Evolutionary conservation across 805 yeast genomes (phyloP).

Genomic region (Gaillardinia entomophila): DNA sequence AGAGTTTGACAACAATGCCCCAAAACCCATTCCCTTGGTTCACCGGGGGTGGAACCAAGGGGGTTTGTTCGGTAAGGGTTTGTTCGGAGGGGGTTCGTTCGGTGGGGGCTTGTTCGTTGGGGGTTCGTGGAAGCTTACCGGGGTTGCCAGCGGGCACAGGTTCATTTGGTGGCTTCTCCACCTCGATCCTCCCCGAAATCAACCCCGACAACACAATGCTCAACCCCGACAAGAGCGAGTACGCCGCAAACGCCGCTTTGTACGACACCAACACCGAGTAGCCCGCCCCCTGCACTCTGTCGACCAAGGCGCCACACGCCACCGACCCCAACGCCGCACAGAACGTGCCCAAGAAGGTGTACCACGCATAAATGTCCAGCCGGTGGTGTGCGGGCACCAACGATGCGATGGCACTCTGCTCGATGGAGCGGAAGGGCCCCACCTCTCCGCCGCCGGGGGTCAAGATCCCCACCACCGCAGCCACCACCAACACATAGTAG

Average conservation of each 20-base stretch:
- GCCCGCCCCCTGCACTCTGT: slow-evolving; percentile 7
- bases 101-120: slow-evolving; percentile 2
- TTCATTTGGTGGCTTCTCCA: slow-evolving; percentile 2
- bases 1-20: slow-evolving; percentile 24
- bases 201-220: slow-evolving; percentile 11
- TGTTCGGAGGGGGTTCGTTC: neutral
- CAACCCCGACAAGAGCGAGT: slow-evolving; percentile 15
- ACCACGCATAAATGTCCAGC: slow-evolving; percentile 56
- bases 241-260: slow-evolving; percentile 21
- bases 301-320: slow-evolving; percentile 28
- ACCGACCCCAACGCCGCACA: slow-evolving; percentile 44
- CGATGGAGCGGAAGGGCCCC: slow-evolving; percentile 55
- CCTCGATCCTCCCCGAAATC: slow-evolving; percentile 14
- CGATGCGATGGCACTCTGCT: slow-evolving; percentile 47
- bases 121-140: neutral
- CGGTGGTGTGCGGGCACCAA: slow-evolving; percentile 35
- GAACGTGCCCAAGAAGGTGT: slow-evolving; percentile 43
- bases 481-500: slow-evolving; percentile 26
- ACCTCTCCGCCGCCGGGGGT: slow-evolving; percentile 57
- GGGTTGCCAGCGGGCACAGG: slow-evolving; percentile 1
- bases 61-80: slow-evolving; percentile 6
- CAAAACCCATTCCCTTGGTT: too few species aligned
- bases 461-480: slow-evolving; percentile 45
- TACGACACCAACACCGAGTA: slow-evolving; percentile 20
- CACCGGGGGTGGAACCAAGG: slow-evolving; percentile 2